Base-by-base conservation (phyloP, 2,329 filamentous ascomycete species). In the Neopestalotiopsis rosae region DNA sequence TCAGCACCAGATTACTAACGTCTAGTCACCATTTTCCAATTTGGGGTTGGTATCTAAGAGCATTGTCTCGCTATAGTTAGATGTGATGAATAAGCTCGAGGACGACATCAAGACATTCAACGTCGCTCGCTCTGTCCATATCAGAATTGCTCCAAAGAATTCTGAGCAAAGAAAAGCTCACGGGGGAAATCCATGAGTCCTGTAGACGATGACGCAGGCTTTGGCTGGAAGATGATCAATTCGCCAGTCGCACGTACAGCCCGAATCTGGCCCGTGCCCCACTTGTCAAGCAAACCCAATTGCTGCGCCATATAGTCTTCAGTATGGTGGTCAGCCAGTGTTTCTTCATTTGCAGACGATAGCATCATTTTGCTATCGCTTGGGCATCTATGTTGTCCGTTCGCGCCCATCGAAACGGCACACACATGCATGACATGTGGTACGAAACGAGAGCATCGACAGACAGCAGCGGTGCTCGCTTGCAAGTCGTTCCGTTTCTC, bases 21-120 rank as follows among this genome's bases (percentile, higher is more conserved):
- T 14, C 32, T 7, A 32, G 32, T 28, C 59, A 71, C 72, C 73
- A 70, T 72, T 72, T 72, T 72, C 71, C 71, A 62, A 13, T 73
- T 72, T 69, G 17, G 73, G 73, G 68, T 71, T 69, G 68, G 34
- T 20, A 9, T 20, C n/a, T 34, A 61, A 10, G 24, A 59, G 45
- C 45, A 20, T 9, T 7, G n/a, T n/a, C 9, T 52, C n/a, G 20
- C 17, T 17, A 20, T n/a, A 17, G 9, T 17, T 52, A 52, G 6
- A 10, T 38, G 10, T 17, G 45, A 52, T n/a, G 45, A 24, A 52
- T 52, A 52, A 52, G 45, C 45, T n/a, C 45, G 5, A 9, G 5
- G 34, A 28, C 34, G 10, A 38, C 34, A 38, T 38, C 6, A 38
- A 10, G 5, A 10, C 5, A 38, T 38, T 38, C 10, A 38, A 38